These are phyloP conservation scores for Lojkania enalia DNA, from an alignment of 2,329 filamentous ascomycete genomes.

Conservation along the genomic window DNA sequence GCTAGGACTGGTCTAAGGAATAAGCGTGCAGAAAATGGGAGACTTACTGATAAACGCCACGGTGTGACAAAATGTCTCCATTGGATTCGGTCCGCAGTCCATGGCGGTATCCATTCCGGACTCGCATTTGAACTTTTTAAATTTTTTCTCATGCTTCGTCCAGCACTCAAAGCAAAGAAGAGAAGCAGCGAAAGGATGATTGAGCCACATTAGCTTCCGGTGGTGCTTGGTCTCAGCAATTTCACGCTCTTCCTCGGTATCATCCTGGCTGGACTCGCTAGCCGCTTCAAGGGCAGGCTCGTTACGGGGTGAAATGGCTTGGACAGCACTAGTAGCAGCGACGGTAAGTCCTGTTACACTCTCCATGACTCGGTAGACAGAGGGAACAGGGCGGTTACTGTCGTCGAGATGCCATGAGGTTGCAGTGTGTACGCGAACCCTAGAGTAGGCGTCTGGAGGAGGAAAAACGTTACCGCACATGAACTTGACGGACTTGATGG, in stretches of 20 bases:
- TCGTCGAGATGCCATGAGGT: not conserved
- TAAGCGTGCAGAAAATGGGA: too few relatives aligned
- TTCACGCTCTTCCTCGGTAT: not conserved
- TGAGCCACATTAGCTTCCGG: conserved; percentile 25
- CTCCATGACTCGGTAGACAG: not conserved
- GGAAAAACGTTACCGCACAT: conserved; percentile 8
- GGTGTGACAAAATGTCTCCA: too few relatives aligned
- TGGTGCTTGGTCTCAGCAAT: not conserved
- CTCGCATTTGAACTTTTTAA: conserved; percentile 22
- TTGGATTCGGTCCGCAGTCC: conserved; percentile 9
- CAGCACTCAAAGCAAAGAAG: conserved; percentile 32
- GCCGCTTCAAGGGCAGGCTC: not conserved
- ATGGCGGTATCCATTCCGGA: conserved; percentile 8
- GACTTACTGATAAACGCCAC: too few relatives aligned
- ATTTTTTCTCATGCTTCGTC: conserved; percentile 13
- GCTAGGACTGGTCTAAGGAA: too few relatives aligned
- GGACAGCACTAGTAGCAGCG: not conserved
- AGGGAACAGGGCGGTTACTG: not conserved
- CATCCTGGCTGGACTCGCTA: not conserved
- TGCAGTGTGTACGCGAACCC: not conserved
- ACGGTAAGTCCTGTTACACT: not conserved
- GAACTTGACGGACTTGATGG: conserved; percentile 20
- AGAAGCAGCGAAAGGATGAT: conserved; percentile 27
- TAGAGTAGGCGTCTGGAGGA: not conserved
- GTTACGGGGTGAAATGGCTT: not conserved